Conservation (phyloP, 1,284 basidiomycete genomes). For the Apiotrichum akiyoshidainum region DNA sequence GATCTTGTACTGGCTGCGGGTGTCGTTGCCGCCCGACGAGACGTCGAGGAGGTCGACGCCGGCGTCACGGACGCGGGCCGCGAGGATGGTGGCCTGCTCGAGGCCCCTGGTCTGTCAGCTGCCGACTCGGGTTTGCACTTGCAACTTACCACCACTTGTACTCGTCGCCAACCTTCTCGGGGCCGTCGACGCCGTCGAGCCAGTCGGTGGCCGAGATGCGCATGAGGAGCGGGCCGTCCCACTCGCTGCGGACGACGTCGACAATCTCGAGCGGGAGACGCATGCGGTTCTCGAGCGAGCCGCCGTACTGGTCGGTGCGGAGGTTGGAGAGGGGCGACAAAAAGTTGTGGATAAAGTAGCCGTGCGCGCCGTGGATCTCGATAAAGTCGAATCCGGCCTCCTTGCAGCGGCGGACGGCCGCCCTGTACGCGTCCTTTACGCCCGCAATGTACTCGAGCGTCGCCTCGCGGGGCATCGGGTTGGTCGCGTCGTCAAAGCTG, state of each 20-base stretch:
- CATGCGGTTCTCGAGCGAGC: constrained; percentile 67
- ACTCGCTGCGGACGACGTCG: constrained; percentile 57
- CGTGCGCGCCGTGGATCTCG: constrained; percentile 70
- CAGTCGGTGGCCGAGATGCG: constrained; percentile 73
- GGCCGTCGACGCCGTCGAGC: constrained; percentile 57
- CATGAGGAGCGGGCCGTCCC: constrained; percentile 70
- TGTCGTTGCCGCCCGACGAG: constrained; percentile 67
- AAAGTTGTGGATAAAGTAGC: constrained; percentile 64
- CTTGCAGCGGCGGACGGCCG: constrained; percentile 62
- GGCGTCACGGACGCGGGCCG: constrained; percentile 59
- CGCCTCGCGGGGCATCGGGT: constrained; percentile 60
- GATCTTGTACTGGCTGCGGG: constrained; percentile 58
- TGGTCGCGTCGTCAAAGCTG: constrained; percentile 54
- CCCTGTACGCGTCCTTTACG: constrained; percentile 65
- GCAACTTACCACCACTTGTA: constrained; percentile 43
- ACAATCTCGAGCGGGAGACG: constrained; percentile 64
- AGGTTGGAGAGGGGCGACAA: constrained; percentile 68
- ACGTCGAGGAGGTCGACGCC: constrained; percentile 72
- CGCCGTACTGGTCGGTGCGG: constrained; percentile 70
- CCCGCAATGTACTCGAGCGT: constrained; percentile 58
- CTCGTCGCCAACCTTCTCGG: constrained; percentile 48
- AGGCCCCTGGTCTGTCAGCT: constrained; percentile 59
- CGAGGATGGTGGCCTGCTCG: constrained; percentile 66
- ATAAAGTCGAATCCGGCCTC: constrained; percentile 73
- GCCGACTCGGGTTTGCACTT: neutral